phyloP scores from a whole-genome alignment of 805 yeast species.

The Isabelozyma pseudorhagii region DNA sequence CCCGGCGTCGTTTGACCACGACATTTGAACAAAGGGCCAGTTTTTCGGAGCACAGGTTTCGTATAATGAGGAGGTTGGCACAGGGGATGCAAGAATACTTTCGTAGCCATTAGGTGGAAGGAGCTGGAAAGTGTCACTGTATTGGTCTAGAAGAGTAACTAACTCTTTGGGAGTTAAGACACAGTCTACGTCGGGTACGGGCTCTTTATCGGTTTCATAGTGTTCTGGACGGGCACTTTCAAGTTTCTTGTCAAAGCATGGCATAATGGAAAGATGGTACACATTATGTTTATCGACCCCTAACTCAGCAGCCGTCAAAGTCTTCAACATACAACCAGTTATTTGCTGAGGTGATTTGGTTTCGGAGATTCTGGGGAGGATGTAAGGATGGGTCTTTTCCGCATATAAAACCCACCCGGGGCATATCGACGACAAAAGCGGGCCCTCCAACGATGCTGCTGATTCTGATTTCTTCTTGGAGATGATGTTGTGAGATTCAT shows the following conservation, averaged over 20 bases:
- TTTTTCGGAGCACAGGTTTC: constrained; percentile 45
- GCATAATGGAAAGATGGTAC: constrained; percentile 89
- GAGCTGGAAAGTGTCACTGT: constrained; percentile 34
- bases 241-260: constrained; percentile 93
- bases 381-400: constrained; percentile 89
- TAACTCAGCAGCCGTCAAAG: constrained; percentile 34
- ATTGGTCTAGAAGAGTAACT: constrained; percentile 64
- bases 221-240: constrained; percentile 88
- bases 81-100: constrained; percentile 3
- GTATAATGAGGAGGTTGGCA: constrained; percentile 18
- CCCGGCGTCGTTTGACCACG: constrained; percentile 77
- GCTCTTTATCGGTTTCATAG: constrained; percentile 21
- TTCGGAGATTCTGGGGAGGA: constrained; percentile 65
- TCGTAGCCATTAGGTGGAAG: constrained; percentile 13
- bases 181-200: constrained; percentile 73
- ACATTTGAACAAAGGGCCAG: constrained; percentile 59
- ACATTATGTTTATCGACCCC: constrained; percentile 36
- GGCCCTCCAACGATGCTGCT: constrained; percentile 25
- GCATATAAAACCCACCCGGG: constrained; percentile 98
- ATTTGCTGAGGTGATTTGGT: constrained; percentile 93
- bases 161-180: constrained; percentile 91
- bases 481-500: constrained; percentile 41
- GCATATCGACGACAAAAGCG: constrained; percentile 71
- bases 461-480: constrained; percentile 30
- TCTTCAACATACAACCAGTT: constrained; percentile 75